Base-by-base conservation (phyloP, 2,329 filamentous ascomycete genomes). In the Ceratocystis ficicola region DNA sequence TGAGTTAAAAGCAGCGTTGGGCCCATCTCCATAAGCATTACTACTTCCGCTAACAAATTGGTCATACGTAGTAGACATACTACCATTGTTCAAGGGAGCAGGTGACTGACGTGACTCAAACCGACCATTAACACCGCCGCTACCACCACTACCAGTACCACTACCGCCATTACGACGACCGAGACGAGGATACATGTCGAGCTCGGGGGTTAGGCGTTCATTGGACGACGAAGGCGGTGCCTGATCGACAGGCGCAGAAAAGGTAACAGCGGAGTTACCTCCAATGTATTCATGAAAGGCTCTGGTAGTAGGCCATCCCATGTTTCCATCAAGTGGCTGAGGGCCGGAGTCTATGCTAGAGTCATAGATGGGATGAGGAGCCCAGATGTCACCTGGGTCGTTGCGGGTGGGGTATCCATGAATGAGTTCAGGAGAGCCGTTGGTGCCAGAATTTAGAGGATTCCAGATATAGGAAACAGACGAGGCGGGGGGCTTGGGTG, bases 81-180 rank as follows among this genome's bases (percentile, higher is more conserved):
- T 44, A 17, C 22, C 61, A 50, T n/a, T 50, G 61, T 63, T 63
- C n/a, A 32, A 6, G 32, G 61, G 44, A 30, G 15, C 61, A 28
- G 61, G 61, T n/a, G 61, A 63, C 44, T 30, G 44, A n/a, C 22
- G 61, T 7, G 20, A 41, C 25, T 63, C 61, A 48, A 63, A 63
- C 6, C 61, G 61, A 50, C 10, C n/a, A 22, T 32, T 63, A 22
- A 22, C 44, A 17, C 28, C 30, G 10, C 22, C n/a, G n/a, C 22
- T 52, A 10, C 46, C 22, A 48, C 60, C 60, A 12, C n/a, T 41
- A 44, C 46, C 62, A 55, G 8, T 25, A 25, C 62, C n/a, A 25
- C 46, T 50, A 17, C 22, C 44, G 22, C 36, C 46, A 20, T 50
- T 52, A 15, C 41, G 55, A n/a, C 52, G 64, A 36, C 22, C 4